Evolutionary conservation across 257 asterid genomes (phyloP), one percentile per base, ranked within the genome.

Genomic region (Schizonepeta tenuifolia): DNA sequence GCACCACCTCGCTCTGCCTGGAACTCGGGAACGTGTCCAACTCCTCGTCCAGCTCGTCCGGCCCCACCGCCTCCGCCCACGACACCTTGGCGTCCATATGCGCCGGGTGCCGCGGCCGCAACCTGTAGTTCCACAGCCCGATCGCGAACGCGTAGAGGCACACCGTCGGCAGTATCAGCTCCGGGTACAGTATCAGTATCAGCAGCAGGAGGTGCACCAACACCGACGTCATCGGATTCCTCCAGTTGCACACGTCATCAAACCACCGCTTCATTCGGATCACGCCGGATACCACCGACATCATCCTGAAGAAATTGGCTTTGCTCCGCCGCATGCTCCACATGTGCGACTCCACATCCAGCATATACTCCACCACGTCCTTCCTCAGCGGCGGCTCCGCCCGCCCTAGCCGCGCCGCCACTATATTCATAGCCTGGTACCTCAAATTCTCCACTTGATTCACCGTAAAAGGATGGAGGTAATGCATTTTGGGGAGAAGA

Each of bases 241-340:
- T 87, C 93, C 97, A 89, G 14, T 71, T 63, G 72, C 91, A 81
- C 1, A 88, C 86, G 4, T 84, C 89, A 1, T 58, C 60, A 43
- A 89, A 81, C 96, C 97, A 91, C 43, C 74, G 71, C 46, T 76
- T 80, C 7, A 72, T n/a, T 0, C 92, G 84, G 3, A 84, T 72
- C 13, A 86, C 7, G 0, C 91, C 89, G 0, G 96, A 83, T 9
- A 86, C 44, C 3, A 91, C 73, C 5, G 90, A 67, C 96, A 82
- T 88, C 31, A 90, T 78, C 49, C 97, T 41, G 69, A 86, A 86
- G 85, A 88, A 88, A 64, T 87, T 86, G 7, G 92, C 96, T 63
- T 88, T 90, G 82, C 97, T 90, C 73, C 93, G 65, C 67, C 97
- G 80, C 96, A 90, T 87, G 50, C 96, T 88, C 94, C 96, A 90